phyloP scores from a whole-genome alignment of 163 green algal species.

The Coccomyxa subellipsoidea region DNA sequence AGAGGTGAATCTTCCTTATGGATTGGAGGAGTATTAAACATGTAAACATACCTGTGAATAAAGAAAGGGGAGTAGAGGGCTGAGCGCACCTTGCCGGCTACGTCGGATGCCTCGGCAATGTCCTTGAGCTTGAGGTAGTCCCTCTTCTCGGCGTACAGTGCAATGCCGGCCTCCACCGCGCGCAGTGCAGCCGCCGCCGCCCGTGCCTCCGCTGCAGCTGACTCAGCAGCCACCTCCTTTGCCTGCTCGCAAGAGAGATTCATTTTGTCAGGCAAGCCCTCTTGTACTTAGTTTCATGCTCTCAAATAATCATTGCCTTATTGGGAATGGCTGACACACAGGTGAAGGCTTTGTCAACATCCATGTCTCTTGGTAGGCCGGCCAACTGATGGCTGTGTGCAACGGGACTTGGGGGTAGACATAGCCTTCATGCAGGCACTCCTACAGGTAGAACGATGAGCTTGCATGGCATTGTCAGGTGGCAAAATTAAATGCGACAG shows the following conservation, averaged over 20 bases:
- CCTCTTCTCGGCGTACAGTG: constrained; percentile 13
- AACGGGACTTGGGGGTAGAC: too few relatives aligned
- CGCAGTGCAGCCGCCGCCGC: constrained; percentile 18
- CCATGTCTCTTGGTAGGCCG: too few relatives aligned
- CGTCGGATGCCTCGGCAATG: constrained; percentile 23
- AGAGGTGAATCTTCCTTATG: too few relatives aligned
- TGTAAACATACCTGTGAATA: background rate
- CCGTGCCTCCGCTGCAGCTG: constrained; percentile 8
- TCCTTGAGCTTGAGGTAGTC: constrained; percentile 30
- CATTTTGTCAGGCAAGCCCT: too few relatives aligned
- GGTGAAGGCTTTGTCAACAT: too few relatives aligned
- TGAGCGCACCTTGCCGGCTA: constrained; percentile 17
- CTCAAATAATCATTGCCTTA: too few relatives aligned
- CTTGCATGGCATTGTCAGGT: background rate
- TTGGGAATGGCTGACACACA: too few relatives aligned
- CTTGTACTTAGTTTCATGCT: too few relatives aligned
- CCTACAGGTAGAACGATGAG: background rate
- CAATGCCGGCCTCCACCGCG: constrained; percentile 27
- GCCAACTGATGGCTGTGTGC: too few relatives aligned
- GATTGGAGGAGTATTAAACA: too few relatives aligned
- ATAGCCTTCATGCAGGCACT: too few relatives aligned
- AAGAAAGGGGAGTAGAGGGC: background rate
- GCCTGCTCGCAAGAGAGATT: background rate
- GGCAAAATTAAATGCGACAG: background rate
- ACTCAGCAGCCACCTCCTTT: constrained; percentile 2